A percentile compares a stretch with the other conserved stretches of the same genome.
These are phyloP conservation scores for Botrytis porri DNA, from an alignment of 2,329 filamentous ascomycete species.

Conservation along the genomic window DNA sequence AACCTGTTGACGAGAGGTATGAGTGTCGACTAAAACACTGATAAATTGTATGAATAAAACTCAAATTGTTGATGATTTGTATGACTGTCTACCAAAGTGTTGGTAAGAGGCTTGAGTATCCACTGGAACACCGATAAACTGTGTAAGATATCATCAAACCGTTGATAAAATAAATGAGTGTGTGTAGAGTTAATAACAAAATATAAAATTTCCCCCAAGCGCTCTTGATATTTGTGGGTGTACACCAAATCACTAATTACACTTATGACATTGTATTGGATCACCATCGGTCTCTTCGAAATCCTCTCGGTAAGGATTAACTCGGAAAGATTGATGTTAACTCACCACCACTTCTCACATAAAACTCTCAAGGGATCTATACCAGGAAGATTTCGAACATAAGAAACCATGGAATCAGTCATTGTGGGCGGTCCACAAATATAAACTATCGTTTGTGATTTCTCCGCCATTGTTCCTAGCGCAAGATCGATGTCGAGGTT, in stretches of 20 bases:
- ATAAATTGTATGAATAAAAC: not conserved
- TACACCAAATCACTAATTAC: not conserved
- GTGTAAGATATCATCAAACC: not conserved
- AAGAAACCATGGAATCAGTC: not conserved
- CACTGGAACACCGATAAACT: not conserved
- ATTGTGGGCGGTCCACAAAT: not conserved
- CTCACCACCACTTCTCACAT: not conserved
- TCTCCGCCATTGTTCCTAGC: not conserved
- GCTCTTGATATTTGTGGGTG: not conserved
- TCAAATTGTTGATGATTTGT: not conserved
- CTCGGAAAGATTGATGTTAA: not conserved
- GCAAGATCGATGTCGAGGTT: not conserved
- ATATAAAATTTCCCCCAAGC: not conserved
- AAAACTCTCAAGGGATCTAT: not conserved
- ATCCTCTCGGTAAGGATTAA: rapidly evolving
- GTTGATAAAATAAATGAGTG: not conserved
- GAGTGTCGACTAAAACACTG: not conserved
- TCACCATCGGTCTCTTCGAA: not conserved
- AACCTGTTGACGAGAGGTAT: not conserved
- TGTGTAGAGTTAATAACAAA: not conserved
- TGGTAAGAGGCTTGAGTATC: not conserved
- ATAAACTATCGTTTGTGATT: not conserved
- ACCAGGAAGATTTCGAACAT: not conserved
- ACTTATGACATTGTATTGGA: not conserved
- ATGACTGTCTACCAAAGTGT: not conserved